phyloP scores from a whole-genome alignment of 345 rosid species.

The Linum lewisii region DNA sequence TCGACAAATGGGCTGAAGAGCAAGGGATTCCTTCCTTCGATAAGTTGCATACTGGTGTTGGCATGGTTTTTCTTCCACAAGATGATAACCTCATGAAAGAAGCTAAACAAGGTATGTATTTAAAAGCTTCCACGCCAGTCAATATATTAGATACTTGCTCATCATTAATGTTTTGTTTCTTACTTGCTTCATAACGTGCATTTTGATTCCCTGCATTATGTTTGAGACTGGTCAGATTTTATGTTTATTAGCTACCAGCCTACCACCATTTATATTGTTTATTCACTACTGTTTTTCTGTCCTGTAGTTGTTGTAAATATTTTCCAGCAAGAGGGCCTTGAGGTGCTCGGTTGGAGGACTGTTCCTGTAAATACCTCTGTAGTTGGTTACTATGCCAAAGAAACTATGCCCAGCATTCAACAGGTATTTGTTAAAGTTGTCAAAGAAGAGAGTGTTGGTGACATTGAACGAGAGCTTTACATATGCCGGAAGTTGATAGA shows the following conservation, averaged over 20 bases:
- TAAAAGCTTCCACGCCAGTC: conserved; percentile 3
- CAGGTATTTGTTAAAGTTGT: conserved; percentile 87
- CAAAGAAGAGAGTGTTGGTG: conserved; percentile 77
- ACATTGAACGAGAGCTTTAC: conserved; percentile 88
- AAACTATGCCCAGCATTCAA: conserved; percentile 88
- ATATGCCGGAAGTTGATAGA: conserved; percentile 89
- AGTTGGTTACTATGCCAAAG: conserved; percentile 89
- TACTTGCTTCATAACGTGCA: not conserved
- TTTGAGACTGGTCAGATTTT: not conserved
- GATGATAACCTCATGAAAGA: conserved; percentile 46
- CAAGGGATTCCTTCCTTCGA: conserved; percentile 72
- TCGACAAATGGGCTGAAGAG: conserved; percentile 65
- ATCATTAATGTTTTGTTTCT: conserved; percentile 2
- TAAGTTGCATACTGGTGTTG: conserved; percentile 84
- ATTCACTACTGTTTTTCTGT: conserved; percentile 14
- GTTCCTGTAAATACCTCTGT: conserved; percentile 81
- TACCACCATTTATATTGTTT: conserved; percentile 10
- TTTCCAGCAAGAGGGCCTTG: conserved; percentile 89
- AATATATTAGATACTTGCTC: conserved; percentile 7
- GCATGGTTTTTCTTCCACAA: conserved; percentile 85
- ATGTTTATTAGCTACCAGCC: not conserved
- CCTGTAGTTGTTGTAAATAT: conserved; percentile 58
- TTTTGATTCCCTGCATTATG: not conserved
- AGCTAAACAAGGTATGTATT: conserved; percentile 69
- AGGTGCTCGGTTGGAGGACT: conserved; percentile 93